Evolutionary conservation across 371 early-diverging fungal species (phyloP), one percentile per base, ranked within the genome.

Genomic region (Apophysomyces ossiformis): DNA sequence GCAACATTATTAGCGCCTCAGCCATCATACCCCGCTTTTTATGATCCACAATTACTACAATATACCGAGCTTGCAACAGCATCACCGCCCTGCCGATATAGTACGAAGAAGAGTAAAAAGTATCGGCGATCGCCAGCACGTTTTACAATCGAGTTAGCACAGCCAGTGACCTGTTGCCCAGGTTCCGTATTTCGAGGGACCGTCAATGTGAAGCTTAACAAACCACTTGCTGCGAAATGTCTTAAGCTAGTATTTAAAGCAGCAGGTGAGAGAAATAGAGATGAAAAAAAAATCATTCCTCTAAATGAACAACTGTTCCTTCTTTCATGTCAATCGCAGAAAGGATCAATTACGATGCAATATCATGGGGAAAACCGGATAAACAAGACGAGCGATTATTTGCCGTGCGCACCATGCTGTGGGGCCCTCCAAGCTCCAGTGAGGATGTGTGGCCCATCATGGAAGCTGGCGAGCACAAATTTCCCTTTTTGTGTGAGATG

Each of bases 231-330:
- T 36, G 63, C 66, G 3, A 64, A 70, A 13, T 68, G 61, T 37
- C 66, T 76, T 7, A 76, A 76, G 36, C 66, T 76, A 2, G 67
- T 72, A 15, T 76, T 76, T 41, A 76, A 76, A 67, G 76, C 47
- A n/a, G 39, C 56, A 50, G 68, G 68, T 68, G 54, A 58, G 56
- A 11, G 6, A 57, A 41, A 7, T 12, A 13, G 44, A 35, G 36
- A 26, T 2, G 32, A 26, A 26, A 26, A 26, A 26, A 3, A 26
- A 26, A 26, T 26, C 32, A 26, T 26, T 2, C 32, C 32, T 26
- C 32, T 26, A 26, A 26, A 26, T 26, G 32, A 26, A 26, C 32
- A 3, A 26, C 32, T 26, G 2, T 26, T 26, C 2, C 50, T 21
- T 38, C 21, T 4, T 18, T 47, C 38, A 58, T 50, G 5, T 46